phyloP scores from a whole-genome alignment of 371 early-diverging fungal genomes.

The Apophysomyces trapeziformis region DNA sequence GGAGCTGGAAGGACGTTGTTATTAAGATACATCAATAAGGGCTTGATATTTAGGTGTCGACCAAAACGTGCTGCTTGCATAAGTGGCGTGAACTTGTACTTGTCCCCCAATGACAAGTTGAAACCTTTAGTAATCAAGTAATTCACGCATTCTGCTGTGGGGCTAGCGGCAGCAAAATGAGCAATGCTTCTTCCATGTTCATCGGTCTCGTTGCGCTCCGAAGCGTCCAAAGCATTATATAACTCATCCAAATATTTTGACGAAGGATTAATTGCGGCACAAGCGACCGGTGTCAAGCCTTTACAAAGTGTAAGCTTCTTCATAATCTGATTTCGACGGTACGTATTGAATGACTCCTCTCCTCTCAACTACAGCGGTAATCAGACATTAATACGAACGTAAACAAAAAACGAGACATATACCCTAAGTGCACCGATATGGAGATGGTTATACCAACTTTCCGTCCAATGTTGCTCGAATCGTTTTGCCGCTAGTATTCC shows the following conservation, averaged over 20 bases:
- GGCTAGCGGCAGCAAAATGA: conserved; percentile 65
- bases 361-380: conserved; percentile 19
- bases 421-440: conserved; percentile 53
- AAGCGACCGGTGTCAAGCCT: conserved; percentile 51
- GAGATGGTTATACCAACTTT: conserved; percentile 49
- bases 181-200: conserved; percentile 51
- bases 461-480: conserved; percentile 16
- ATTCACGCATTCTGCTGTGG: conserved; percentile 52
- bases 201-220: conserved; percentile 47
- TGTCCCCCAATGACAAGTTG: conserved; percentile 41
- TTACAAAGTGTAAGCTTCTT: conserved; percentile 46
- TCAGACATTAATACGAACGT: neutral
- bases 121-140: conserved; percentile 46
- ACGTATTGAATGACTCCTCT: conserved; percentile 30
- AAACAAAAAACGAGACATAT: conserved; percentile 7
- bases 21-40: conserved; percentile 36
- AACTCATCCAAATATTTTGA: conserved; percentile 44
- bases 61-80: conserved; percentile 63
- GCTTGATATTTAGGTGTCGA: conserved; percentile 36
- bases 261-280: conserved; percentile 53
- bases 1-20: conserved; percentile 27
- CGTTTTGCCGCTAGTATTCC: conserved; percentile 35
- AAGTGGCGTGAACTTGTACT: conserved; percentile 53
- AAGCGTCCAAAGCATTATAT: conserved; percentile 42
- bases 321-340: conserved; percentile 50